phyloP scores from a whole-genome alignment of 345 rosid genomes.

The Theobroma cacao region DNA sequence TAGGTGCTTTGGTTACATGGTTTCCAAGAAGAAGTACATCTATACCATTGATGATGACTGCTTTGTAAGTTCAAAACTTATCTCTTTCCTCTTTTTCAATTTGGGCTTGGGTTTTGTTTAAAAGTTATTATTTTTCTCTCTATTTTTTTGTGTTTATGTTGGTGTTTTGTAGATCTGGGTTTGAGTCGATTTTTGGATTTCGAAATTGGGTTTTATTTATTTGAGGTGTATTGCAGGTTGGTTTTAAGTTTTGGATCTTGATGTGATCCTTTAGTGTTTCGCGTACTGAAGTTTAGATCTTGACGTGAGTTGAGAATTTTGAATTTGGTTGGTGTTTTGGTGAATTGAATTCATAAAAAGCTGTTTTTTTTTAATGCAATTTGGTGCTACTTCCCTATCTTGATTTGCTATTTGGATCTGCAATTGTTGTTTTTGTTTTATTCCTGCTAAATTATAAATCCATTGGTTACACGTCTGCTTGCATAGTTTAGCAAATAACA shows the following conservation, averaged over 20 bases:
- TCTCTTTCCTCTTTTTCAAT: not conserved
- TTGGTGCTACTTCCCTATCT: not conserved
- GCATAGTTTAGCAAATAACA: not conserved
- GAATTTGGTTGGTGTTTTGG: not conserved
- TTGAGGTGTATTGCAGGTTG: not conserved
- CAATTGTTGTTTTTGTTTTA: not conserved
- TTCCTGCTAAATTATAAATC: not conserved
- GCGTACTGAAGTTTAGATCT: conserved; percentile 2
- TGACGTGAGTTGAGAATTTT: conserved; percentile 10
- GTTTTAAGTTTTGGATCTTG: conserved; percentile 1
- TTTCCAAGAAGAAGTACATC: conserved; percentile 83
- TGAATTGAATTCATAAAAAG: not conserved
- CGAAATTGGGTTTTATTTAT: not conserved
- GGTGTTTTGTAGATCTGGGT: conserved; percentile 10
- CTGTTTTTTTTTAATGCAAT: not conserved
- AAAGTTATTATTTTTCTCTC: not conserved
- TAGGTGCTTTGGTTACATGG: conserved; percentile 77
- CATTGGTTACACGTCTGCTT: not conserved
- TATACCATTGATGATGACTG: conserved; percentile 91
- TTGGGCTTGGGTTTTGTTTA: not conserved
- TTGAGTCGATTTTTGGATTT: not conserved
- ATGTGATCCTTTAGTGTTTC: not conserved
- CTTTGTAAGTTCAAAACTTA: conserved; percentile 57
- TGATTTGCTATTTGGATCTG: conserved; percentile 16
- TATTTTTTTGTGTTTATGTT: not conserved